Evolutionary conservation across 352 stramenopile species (phyloP).

Genomic region (Elongisporangium senticosum): DNA sequence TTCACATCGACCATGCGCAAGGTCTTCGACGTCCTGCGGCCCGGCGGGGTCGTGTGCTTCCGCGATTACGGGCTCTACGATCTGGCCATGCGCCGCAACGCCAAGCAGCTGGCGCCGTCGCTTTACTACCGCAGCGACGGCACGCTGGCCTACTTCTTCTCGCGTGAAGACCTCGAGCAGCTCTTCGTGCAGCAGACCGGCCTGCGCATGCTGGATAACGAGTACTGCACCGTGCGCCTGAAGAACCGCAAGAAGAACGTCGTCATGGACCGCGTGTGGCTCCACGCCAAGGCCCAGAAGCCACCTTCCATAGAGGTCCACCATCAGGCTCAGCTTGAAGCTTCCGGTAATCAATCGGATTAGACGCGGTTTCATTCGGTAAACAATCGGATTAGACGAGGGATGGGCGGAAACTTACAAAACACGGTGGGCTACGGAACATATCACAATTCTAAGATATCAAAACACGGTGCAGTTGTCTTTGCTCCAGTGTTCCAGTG

Average conservation of each 20-base stretch:
- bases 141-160: conserved; percentile 80
- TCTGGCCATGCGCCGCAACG: conserved; percentile 78
- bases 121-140: conserved; percentile 77
- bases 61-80: conserved; percentile 87
- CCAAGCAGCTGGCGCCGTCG: conserved; percentile 46
- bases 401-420: neutral
- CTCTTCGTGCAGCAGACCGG: conserved; percentile 37
- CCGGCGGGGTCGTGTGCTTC: conserved; percentile 76
- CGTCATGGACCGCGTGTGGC: conserved; percentile 75
- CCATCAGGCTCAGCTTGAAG: neutral
- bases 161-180: conserved; percentile 35
- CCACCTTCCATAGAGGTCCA: conserved; percentile 2
- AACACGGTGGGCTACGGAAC: no score
- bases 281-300: conserved; percentile 74
- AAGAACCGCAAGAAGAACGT: conserved; percentile 65
- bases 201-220: conserved; percentile 53
- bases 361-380: neutral
- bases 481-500: no score
- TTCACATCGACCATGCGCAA: conserved; percentile 50
- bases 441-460: neutral
- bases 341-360: neutral
- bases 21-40: conserved; percentile 42
- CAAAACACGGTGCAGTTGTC: neutral
- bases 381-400: neutral
- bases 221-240: conserved; percentile 74